Evolutionary conservation across 164 flowering plant species (phyloP).

Genomic region (Dillenia turbinata): DNA sequence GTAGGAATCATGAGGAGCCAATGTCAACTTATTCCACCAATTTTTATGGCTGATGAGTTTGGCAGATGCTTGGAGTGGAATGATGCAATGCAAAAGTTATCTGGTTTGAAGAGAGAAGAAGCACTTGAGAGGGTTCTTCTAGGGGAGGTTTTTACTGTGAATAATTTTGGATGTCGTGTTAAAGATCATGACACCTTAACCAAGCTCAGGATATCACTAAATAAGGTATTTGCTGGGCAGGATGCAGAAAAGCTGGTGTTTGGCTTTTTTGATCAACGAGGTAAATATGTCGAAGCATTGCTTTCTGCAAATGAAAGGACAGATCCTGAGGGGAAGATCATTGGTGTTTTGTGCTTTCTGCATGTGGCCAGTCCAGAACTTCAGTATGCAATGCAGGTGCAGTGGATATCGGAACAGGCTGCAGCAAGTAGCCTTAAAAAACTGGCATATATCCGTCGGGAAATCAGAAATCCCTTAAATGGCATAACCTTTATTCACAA

Average conservation of each 20-base stretch:
- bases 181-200: conserved; percentile 68
- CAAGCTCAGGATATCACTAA: conserved; percentile 51
- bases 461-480: conserved; percentile 50
- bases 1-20: conserved; percentile 53
- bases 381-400: conserved; percentile 60
- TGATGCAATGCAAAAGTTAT: conserved; percentile 58
- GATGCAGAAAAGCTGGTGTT: conserved; percentile 51
- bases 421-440: conserved; percentile 46
- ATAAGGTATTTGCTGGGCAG: conserved; percentile 48
- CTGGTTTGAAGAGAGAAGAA: conserved; percentile 62
- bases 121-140: conserved; percentile 47
- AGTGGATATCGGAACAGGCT: conserved; percentile 61
- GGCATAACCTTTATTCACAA: conserved; percentile 47
- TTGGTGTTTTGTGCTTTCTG: conserved; percentile 64
- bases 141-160: conserved; percentile 67
- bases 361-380: conserved; percentile 78
- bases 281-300: conserved; percentile 55
- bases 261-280: conserved; percentile 48
- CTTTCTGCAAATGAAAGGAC: conserved; percentile 54
- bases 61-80: conserved; percentile 79
- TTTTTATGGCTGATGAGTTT: conserved; percentile 57
- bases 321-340: conserved; percentile 49
- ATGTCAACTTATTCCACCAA: conserved; percentile 69
- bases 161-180: conserved; percentile 48
- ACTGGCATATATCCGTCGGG: conserved; percentile 52